Conservation (phyloP, 208 protist species). For the Leishmania guyanensis region DNA sequence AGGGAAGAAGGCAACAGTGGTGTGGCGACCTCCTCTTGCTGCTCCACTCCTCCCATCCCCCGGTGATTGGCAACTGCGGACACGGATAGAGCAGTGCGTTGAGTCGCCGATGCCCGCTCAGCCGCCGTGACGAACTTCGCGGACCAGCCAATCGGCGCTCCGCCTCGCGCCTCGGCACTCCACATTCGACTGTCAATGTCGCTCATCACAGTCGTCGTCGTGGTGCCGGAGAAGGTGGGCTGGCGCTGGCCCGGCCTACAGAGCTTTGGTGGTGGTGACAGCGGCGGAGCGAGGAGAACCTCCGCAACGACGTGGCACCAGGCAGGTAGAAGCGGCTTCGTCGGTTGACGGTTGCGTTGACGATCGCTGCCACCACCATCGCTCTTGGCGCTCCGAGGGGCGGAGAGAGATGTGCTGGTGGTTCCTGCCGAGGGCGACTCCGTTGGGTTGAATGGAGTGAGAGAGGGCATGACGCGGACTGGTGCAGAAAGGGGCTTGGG, state of each 20-base stretch:
- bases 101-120: slow-evolving; percentile 2
- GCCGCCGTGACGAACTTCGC: slow-evolving; percentile 26
- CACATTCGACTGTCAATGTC: slow-evolving; percentile 21
- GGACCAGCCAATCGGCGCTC: slow-evolving; percentile 21
- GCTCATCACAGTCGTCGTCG: slow-evolving; percentile 16
- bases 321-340: slow-evolving; percentile 7
- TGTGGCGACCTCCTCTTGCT: background rate
- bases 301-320: slow-evolving; percentile 21
- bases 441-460: background rate
- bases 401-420: background rate
- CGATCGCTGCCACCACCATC: background rate
- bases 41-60: background rate
- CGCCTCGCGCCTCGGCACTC: slow-evolving; percentile 21
- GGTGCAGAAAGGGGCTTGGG: background rate
- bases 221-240: slow-evolving; percentile 6
- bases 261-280: background rate
- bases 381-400: background rate
- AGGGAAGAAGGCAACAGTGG: background rate
- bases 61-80: background rate
- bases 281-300: slow-evolving; percentile 10
- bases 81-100: background rate
- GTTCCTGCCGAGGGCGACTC: background rate
- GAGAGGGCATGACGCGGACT: background rate
- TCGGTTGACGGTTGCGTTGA: background rate
- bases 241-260: background rate